Base-by-base conservation (phyloP, 345 rosid genomes). In the Sisymbrium altissimum region DNA sequence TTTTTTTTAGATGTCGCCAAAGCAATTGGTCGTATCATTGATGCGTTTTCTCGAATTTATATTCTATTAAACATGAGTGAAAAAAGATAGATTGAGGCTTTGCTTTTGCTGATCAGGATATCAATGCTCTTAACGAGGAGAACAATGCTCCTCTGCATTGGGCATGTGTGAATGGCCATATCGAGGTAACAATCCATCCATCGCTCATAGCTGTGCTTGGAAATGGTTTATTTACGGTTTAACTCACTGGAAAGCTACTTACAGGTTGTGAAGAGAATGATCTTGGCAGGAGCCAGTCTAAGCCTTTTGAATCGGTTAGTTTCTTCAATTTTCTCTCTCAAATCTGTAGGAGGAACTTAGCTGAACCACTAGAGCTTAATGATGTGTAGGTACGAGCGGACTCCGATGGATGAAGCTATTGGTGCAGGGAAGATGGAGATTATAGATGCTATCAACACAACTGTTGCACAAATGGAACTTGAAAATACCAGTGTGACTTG, bases 101-200 rank as follows among this genome's bases (percentile, higher is more conserved):
- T 57, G 44, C 17, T 72, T 40, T 66, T 30, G 21, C n/a, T 73
- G 46, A 64, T 62, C 78, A 90, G 98, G 97, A 93, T 66, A 69
- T 89, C 5, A 84, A 91, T 60, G 86, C 87, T 64, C 80, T 71
- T 66, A 95, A 95, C 48, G 79, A 44, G 49, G 97, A 95, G 84
- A 92, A 82, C 71, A 95, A 92, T 79, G 84, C 93, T 17, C 93
- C 99, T 48, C 87, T 89, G 68, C 99, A 95, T 70, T 91, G 90
- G 86, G 97, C 97, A 77, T 87, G 97, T 80, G 86, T 89, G 69
- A 95, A 92, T 65, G 97, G 99, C 33, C 96, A 76, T 66, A 62
- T 81, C 46, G 93, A 89, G 92, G 99, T 91, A 80, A 76, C 66
- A 43, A 8, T n/a, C 15, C 8, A n/a, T 64, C 13, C 52, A 30